Base-by-base conservation (phyloP, 2,329 filamentous ascomycete species). In the Podosphaera fusca region DNA sequence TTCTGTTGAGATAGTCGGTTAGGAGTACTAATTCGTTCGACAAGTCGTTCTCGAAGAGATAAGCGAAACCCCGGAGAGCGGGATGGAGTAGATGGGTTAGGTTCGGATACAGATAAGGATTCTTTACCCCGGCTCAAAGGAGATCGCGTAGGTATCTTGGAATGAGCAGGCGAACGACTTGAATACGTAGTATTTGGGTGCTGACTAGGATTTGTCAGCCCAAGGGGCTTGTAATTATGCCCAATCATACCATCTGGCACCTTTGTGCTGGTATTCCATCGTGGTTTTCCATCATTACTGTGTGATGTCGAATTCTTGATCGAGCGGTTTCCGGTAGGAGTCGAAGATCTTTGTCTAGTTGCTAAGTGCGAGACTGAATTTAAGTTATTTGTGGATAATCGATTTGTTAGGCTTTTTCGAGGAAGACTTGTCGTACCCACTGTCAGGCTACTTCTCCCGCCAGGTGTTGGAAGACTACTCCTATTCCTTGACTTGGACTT, bases 251-350 rank as follows among this genome's bases (percentile, higher is more conserved):
- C 71, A 59, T 80, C 76, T 5, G 71, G 70, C 3, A 78, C 76
- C 63, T 83, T 87, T 4, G 80, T 78, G 35, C 81, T 84, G 9
- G 64, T 66, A 65, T 82, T 90, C 86, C 86, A 92, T 58, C 80
- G 76, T 2, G 86, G 86, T 55, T 83, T 79, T 58, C 77, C 73
- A 58, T 76, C 70, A 29, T 72, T 72, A 1, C 73, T 70, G 46
- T 71, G 65, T 57, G 75, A 59, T 14, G 56, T 70, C 45, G 71
- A 65, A 57, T 76, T 71, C 55, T 75, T 72, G 57, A 74, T 67
- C 54, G 71, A 53, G 64, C 69, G 61, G 69, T 71, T 63, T 58
- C 67, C 63, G 60, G 73, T 75, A 4, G 77, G 75, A 0, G 78
- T 79, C 9, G 74, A 71, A 7, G 78, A 74, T 30, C 69, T 68